Conservation (phyloP, 1,139 yeast species). For the Blastobotrys raffinosifermentans region DNA sequence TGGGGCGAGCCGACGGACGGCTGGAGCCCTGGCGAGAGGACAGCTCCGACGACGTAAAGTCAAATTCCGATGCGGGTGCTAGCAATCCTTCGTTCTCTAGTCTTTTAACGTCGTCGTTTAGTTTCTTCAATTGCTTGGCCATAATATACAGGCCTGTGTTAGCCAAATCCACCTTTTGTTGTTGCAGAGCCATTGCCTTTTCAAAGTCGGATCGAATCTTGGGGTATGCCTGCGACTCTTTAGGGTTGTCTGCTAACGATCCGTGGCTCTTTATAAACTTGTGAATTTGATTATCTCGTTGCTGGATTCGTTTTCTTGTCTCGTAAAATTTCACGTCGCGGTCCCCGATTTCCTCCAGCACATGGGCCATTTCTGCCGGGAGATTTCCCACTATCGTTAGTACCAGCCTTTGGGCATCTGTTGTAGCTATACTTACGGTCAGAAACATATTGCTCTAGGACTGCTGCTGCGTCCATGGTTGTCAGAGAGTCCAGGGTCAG, state of each 20-base stretch:
- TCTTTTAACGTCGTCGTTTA: slow-evolving; percentile 70
- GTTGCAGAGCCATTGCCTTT: slow-evolving; percentile 55
- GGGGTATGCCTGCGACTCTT: slow-evolving; percentile 61
- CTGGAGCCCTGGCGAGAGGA: slow-evolving; percentile 13
- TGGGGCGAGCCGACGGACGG: slow-evolving; percentile 8
- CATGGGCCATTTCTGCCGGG: slow-evolving; percentile 82
- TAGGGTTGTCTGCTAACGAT: slow-evolving; percentile 72
- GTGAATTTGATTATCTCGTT: slow-evolving; percentile 72
- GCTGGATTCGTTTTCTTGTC: slow-evolving; percentile 58
- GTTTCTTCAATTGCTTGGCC: slow-evolving; percentile 63
- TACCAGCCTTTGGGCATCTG: background rate
- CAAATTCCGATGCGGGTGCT: slow-evolving; percentile 35
- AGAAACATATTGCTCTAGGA: slow-evolving; percentile 68
- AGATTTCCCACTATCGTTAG: slow-evolving; percentile 52
- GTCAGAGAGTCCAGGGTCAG: no score
- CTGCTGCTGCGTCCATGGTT: slow-evolving; percentile 68
- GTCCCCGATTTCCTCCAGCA: slow-evolving; percentile 70
- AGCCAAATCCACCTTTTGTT: slow-evolving; percentile 72
- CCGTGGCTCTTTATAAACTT: slow-evolving; percentile 83
- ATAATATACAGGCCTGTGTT: slow-evolving; percentile 76
- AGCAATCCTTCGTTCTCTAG: slow-evolving; percentile 75
- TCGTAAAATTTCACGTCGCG: slow-evolving; percentile 67
- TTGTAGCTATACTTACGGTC: slow-evolving; percentile 35
- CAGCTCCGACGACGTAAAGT: slow-evolving; percentile 8
- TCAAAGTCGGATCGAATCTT: slow-evolving; percentile 68